Percentiles rank a stretch among this genome's conserved stretches.
Evolutionary conservation across 2,329 filamentous ascomycete genomes (phyloP).

Genomic region (Rutstroemia sydowiana): DNA sequence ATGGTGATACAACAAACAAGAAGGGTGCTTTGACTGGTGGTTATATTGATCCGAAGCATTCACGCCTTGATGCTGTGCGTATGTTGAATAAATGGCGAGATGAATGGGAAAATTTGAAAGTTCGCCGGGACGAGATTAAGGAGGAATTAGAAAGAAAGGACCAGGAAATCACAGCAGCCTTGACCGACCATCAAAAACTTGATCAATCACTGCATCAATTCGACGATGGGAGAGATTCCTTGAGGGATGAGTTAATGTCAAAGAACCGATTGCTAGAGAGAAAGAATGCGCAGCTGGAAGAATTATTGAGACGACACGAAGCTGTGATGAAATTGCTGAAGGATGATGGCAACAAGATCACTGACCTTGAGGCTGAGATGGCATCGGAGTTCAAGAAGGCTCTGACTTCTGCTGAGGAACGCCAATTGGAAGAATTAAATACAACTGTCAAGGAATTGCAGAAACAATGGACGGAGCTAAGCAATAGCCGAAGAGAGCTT

Average conservation of each 20-base stretch:
- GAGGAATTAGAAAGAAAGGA: constrained; percentile 69
- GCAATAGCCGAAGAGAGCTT: constrained; percentile 64
- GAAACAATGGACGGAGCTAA: constrained; percentile 68
- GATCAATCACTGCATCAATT: constrained; percentile 71
- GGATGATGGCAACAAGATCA: constrained; percentile 66
- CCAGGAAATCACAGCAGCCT: constrained; percentile 81
- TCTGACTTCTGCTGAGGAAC: constrained; percentile 74
- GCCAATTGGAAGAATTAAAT: constrained; percentile 65
- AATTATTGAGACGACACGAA: constrained; percentile 55
- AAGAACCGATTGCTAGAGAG: constrained; percentile 71
- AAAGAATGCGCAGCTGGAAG: constrained; percentile 65
- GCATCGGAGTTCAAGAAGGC: constrained; percentile 87
- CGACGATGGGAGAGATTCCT: constrained; percentile 73
- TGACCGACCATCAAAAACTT: constrained; percentile 74
- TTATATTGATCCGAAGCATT: constrained; percentile 79
- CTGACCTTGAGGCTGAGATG: constrained; percentile 72
- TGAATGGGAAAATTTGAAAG: constrained; percentile 61
- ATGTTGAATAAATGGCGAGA: constrained; percentile 67
- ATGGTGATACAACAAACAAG: constrained; percentile 92
- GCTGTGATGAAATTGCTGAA: constrained; percentile 70
- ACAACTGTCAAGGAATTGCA: constrained; percentile 65
- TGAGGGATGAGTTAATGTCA: constrained; percentile 67
- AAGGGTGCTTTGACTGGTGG: constrained; percentile 93
- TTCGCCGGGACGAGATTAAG: constrained; percentile 58
- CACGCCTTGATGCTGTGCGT: constrained; percentile 78